Conservation (phyloP, 2,329 filamentous ascomycete genomes). For the Didymosphaeria variabile region DNA sequence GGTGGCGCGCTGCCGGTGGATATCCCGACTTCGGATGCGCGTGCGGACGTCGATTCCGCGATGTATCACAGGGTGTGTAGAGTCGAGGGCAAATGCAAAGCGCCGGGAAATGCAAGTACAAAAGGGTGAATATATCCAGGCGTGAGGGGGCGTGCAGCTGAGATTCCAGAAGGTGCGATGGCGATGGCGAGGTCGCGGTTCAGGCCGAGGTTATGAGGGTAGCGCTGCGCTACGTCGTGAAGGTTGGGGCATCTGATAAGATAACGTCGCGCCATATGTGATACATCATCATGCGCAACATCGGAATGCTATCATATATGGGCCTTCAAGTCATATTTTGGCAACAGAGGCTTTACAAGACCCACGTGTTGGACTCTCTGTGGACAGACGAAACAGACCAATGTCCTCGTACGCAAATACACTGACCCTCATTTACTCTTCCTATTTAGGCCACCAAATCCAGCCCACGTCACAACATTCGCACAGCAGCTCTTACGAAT, state of each 20-base stretch:
- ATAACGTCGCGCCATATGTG: not conserved
- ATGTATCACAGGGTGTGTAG: not conserved
- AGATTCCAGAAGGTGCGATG: conserved; percentile 30
- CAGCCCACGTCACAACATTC: not conserved
- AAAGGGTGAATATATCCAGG: conserved; percentile 23
- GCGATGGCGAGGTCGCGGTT: conserved; percentile 13
- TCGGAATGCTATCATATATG: too few species aligned
- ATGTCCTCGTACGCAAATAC: not conserved
- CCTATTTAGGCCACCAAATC: not conserved
- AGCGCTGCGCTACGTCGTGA: conserved; percentile 9
- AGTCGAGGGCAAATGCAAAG: not conserved
- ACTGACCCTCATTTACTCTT: not conserved
- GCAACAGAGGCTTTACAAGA: not conserved
- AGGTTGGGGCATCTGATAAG: conserved; percentile 24
- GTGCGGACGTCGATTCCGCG: not conserved
- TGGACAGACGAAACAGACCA: not conserved
- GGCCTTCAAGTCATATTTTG: too few species aligned
- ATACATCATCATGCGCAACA: not conserved
- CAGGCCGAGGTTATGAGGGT: conserved; percentile 25
- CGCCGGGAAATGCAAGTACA: conserved; percentile 10
- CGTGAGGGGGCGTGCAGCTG: conserved; percentile 13
- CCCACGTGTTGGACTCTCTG: not conserved
- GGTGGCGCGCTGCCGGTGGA: conserved; percentile 9
- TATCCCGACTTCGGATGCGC: conserved; percentile 1
- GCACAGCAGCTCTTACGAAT: not conserved